Percentiles rank a stretch among this genome's conserved stretches.
phyloP scores from a whole-genome alignment of 2,329 filamentous ascomycete species.

The Paecilomyces sp. region DNA sequence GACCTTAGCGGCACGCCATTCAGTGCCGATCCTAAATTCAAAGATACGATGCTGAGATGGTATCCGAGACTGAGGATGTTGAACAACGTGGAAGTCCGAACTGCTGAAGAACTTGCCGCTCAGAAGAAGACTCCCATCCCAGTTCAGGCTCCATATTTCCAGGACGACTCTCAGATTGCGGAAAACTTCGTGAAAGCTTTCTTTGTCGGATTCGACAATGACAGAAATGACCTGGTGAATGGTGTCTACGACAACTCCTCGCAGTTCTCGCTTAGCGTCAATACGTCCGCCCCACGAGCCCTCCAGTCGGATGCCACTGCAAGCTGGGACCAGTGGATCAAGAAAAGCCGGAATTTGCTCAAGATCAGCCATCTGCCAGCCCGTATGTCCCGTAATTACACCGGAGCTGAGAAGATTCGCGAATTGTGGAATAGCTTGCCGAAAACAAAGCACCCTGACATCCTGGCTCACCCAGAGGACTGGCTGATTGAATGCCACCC shows the following conservation, averaged over 20 bases:
- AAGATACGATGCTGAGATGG: conserved; percentile 66
- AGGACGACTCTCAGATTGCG: conserved; percentile 66
- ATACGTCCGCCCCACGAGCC: conserved; percentile 51
- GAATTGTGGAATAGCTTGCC: conserved; percentile 66
- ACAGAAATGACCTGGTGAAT: conserved; percentile 56
- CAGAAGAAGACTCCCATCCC: conserved; percentile 53
- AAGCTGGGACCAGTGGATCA: conserved; percentile 66
- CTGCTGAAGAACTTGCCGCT: conserved; percentile 60
- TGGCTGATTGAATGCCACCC: conserved; percentile 80
- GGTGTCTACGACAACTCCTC: conserved; percentile 71
- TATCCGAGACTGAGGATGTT: conserved; percentile 74
- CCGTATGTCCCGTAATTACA: conserved; percentile 59
- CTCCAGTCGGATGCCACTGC: conserved; percentile 39
- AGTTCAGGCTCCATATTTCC: conserved; percentile 60
- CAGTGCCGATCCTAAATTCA: conserved; percentile 54
- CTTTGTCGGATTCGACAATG: conserved; percentile 64
- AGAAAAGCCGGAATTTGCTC: conserved; percentile 68
- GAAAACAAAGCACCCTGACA: conserved; percentile 64
- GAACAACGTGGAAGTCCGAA: conserved; percentile 68
- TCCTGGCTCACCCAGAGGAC: conserved; percentile 59
- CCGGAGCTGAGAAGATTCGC: conserved; percentile 58
- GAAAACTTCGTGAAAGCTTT: conserved; percentile 70
- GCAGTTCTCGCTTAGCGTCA: conserved; percentile 68
- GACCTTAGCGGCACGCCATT: conserved; percentile 73
- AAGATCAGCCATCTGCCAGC: conserved; percentile 57